phyloP scores from a whole-genome alignment of 495 filamentous ascomycete species.

The Collariella sp. region DNA sequence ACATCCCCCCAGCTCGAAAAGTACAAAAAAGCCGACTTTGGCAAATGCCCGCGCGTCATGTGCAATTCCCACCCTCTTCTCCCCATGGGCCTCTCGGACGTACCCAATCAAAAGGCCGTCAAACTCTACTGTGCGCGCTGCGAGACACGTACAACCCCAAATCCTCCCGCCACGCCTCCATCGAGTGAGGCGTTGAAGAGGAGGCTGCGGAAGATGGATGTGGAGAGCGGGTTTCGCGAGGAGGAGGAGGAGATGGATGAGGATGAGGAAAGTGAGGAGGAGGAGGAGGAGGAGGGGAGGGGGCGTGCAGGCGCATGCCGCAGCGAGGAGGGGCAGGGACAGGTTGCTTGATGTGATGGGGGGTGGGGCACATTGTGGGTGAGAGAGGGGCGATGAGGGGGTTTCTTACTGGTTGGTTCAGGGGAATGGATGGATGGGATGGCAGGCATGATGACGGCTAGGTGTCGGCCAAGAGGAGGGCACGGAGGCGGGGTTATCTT shows the following conservation, averaged over 20 bases:
- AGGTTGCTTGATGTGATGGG: slow-evolving; percentile 8
- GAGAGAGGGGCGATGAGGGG: not conserved
- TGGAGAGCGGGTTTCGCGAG: slow-evolving; percentile 52
- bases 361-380: not conserved
- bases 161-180: slow-evolving; percentile 85
- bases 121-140: slow-evolving; percentile 96
- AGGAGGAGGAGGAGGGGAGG: slow-evolving; percentile 24
- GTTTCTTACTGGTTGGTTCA: too few species aligned
- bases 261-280: slow-evolving; percentile 33
- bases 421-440: not conserved
- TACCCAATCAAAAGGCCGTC: slow-evolving; percentile 74
- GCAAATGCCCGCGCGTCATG: slow-evolving; percentile 93
- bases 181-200: slow-evolving; percentile 82
- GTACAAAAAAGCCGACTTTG: slow-evolving; percentile 96
- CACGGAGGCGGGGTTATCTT: not conserved
- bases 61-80: slow-evolving; percentile 87
- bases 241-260: slow-evolving; percentile 39
- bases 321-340: not conserved
- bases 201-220: slow-evolving; percentile 50
- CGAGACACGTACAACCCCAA: slow-evolving; percentile 99
- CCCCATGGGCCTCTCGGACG: slow-evolving; percentile 85
- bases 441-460: not conserved
- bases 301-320: not conserved
- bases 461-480: not conserved
- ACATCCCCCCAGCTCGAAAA: slow-evolving; percentile 97